Conservation (phyloP, 169 alveolate species). For the Haemoproteus tartakovskyi region DNA sequence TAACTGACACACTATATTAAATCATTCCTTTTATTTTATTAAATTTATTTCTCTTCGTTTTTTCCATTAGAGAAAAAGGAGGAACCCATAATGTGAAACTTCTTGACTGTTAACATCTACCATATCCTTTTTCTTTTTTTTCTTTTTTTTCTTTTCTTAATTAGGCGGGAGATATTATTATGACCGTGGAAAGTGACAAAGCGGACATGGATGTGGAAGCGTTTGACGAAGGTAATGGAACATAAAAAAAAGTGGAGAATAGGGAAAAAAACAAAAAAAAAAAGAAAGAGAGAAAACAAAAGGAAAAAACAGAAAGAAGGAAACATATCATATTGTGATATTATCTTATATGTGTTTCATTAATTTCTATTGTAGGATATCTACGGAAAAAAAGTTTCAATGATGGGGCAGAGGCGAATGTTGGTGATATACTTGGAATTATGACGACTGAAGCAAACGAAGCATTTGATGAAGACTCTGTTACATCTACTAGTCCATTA, state of each 20-base stretch:
- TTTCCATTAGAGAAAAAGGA: too few relatives aligned
- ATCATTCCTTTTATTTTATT: too few relatives aligned
- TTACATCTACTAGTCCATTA: neutral
- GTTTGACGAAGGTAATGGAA: conserved; percentile 65
- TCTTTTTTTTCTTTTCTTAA: neutral
- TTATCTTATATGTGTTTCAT: neutral
- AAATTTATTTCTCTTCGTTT: too few relatives aligned
- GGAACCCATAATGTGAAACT: too few relatives aligned
- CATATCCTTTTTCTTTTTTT: conserved; percentile 1
- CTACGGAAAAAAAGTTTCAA: conserved; percentile 23
- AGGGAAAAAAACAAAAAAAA: neutral
- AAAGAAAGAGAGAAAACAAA: too few relatives aligned
- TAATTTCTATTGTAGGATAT: conserved; percentile 12
- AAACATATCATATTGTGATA: too few relatives aligned
- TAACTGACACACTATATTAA: too few relatives aligned
- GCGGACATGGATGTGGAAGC: conserved; percentile 76
- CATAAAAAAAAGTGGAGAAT: neutral
- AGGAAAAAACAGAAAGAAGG: too few relatives aligned
- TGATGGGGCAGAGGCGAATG: conserved; percentile 63
- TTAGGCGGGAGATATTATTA: conserved; percentile 68
- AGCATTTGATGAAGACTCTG: neutral
- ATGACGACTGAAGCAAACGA: conserved; percentile 57
- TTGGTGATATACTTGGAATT: conserved; percentile 57
- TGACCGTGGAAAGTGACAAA: conserved; percentile 73
- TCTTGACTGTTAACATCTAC: neutral